phyloP scores from a whole-genome alignment of 1,284 basidiomycete species.

The Heterobasidion occidentale region DNA sequence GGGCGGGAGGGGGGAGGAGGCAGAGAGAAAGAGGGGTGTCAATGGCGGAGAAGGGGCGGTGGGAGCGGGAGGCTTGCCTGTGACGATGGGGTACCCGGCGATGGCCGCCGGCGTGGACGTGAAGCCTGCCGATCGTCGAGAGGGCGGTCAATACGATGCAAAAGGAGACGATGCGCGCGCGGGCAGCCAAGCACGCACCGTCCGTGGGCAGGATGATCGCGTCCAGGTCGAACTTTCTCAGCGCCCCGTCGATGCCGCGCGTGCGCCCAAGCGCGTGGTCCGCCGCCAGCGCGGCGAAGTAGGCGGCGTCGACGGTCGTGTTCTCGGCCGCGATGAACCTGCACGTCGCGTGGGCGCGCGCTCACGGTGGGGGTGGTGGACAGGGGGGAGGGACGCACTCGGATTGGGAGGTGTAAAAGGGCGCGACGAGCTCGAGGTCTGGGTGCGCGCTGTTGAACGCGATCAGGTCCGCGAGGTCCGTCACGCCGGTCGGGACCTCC shows the following conservation, averaged over 20 bases:
- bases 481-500: slow-evolving; percentile 44
- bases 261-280: slow-evolving; percentile 45
- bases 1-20: too few species aligned
- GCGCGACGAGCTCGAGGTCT: slow-evolving; percentile 37
- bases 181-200: slow-evolving; percentile 36
- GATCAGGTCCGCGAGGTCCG: slow-evolving; percentile 47
- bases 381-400: slow-evolving; percentile 19
- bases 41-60: too few species aligned
- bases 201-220: slow-evolving; percentile 50
- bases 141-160: too few species aligned
- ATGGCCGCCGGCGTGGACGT: slow-evolving; percentile 30
- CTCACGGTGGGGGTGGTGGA: not conserved
- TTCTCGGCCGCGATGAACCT: slow-evolving; percentile 43
- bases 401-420: slow-evolving; percentile 39
- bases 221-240: slow-evolving; percentile 43
- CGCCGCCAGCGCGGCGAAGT: slow-evolving; percentile 39
- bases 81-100: slow-evolving; percentile 53
- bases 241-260: slow-evolving; percentile 49
- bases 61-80: slow-evolving; percentile 26
- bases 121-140: not conserved
- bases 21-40: not conserved
- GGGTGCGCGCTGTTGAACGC: slow-evolving; percentile 43
- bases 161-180: not conserved
- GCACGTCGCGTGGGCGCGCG: not conserved
- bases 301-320: slow-evolving; percentile 37